These are phyloP conservation scores for Boletus rubroflammeus DNA, from an alignment of 768 basidiomycete species.

Conservation along the genomic window DNA sequence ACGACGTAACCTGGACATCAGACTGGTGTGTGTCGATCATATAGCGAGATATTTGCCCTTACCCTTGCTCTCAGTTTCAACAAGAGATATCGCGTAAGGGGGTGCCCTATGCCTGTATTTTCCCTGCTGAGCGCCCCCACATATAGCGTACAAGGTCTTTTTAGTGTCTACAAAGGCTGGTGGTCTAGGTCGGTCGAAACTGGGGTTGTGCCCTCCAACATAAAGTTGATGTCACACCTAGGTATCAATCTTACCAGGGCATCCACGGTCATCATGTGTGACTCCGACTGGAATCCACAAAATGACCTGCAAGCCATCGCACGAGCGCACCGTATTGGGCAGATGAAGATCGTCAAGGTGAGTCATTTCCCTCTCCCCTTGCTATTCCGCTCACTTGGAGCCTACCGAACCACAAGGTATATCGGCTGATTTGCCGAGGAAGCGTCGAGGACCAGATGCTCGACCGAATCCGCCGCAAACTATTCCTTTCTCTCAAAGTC, in stretches of 20 bases:
- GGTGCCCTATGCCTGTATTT: background rate
- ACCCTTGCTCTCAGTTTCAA: constrained; percentile 43
- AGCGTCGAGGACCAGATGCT: constrained; percentile 78
- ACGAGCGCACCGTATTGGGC: constrained; percentile 77
- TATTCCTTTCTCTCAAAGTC: constrained; percentile 62
- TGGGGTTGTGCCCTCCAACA: background rate
- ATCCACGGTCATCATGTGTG: constrained; percentile 76
- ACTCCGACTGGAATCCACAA: constrained; percentile 67
- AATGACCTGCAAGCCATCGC: constrained; percentile 87
- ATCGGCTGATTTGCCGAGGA: constrained; percentile 63
- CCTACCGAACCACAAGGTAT: constrained; percentile 42
- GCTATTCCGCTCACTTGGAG: background rate
- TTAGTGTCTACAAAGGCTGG: constrained; percentile 70
- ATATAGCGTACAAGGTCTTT: constrained; percentile 59
- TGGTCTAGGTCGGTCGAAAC: constrained; percentile 48
- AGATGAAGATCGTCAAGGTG: constrained; percentile 67
- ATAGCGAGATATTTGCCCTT: background rate
- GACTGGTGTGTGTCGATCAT: constrained; percentile 37
- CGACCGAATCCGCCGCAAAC: constrained; percentile 65
- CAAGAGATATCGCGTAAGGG: constrained; percentile 51
- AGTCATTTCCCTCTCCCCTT: background rate
- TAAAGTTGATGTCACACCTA: constrained; percentile 23
- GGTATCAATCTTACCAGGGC: constrained; percentile 85
- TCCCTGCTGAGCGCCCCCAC: constrained; percentile 1
- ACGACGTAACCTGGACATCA: constrained; percentile 55